Evolutionary conservation across 192 early-diverging fungal genomes (phyloP).

Genomic region (Coemansia sp.): DNA sequence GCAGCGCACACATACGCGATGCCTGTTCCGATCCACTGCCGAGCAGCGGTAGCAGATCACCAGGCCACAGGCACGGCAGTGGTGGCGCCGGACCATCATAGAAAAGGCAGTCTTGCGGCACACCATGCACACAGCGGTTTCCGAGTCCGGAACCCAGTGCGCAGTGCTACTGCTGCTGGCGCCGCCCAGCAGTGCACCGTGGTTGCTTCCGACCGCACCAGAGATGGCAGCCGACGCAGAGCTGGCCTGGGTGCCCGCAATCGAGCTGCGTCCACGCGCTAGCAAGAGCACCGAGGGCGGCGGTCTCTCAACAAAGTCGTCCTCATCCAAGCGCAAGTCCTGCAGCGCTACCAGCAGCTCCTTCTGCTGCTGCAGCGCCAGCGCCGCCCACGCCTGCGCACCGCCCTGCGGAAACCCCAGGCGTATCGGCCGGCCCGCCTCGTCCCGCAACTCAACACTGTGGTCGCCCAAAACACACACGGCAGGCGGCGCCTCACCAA

Average conservation of each 20-base stretch:
- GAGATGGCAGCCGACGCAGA: neutral
- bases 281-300: conserved; percentile 23
- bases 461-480: conserved; percentile 2
- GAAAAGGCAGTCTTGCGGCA: conserved; percentile 49
- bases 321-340: conserved; percentile 48
- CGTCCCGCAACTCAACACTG: conserved; percentile 9
- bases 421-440: neutral
- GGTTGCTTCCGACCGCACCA: conserved; percentile 5
- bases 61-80: conserved; percentile 48
- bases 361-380: conserved; percentile 14
- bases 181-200: conserved; percentile 18
- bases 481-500: conserved; percentile 21
- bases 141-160: conserved; percentile 52
- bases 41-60: conserved; percentile 55
- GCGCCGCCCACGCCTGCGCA: conserved; percentile 30
- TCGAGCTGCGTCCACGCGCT: conserved; percentile 40
- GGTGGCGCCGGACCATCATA: conserved; percentile 52
- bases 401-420: conserved; percentile 19
- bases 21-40: conserved; percentile 9
- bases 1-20: conserved; percentile 37
- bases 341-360: conserved; percentile 20
- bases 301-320: conserved; percentile 44
- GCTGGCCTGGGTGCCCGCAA: conserved; percentile 15
- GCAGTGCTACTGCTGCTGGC: too few relatives aligned
- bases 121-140: conserved; percentile 49